phyloP scores from a whole-genome alignment of 2,329 filamentous ascomycete genomes.

The Biscogniauxia mediterranea region DNA sequence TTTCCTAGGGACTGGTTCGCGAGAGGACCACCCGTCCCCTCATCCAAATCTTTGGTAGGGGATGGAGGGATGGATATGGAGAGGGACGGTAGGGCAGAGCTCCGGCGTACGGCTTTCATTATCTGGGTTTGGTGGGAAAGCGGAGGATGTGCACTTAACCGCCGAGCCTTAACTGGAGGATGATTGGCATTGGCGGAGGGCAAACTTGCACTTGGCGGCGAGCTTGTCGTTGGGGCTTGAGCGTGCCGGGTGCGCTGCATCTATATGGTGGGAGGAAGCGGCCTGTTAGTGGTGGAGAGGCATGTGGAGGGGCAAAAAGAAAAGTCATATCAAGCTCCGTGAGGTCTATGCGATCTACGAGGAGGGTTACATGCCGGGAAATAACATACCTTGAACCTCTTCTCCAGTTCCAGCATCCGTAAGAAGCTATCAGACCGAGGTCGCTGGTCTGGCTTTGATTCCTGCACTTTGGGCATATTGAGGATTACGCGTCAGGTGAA shows the following conservation, averaged over 20 bases:
- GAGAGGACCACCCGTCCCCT: constrained; percentile 17
- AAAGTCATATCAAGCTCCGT: constrained; percentile 7
- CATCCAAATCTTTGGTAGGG: constrained; percentile 21
- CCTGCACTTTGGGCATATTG: constrained; percentile 34
- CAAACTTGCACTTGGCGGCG: constrained; percentile 29
- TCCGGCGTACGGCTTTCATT: constrained; percentile 34
- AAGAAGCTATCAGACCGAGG: constrained; percentile 50
- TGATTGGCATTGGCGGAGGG: constrained; percentile 28
- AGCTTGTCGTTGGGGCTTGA: constrained; percentile 27
- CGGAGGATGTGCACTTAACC: constrained; percentile 32
- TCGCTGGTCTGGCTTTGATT: constrained; percentile 24
- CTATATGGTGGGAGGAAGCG: constrained; percentile 33
- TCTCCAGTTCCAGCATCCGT: constrained; percentile 60
- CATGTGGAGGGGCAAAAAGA: constrained; percentile 22
- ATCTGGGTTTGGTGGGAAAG: constrained; percentile 34
- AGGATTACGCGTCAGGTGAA: constrained; percentile 30
- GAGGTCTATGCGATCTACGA: constrained; percentile 10
- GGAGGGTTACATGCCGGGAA: constrained; percentile 31
- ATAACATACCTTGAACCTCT: constrained; percentile 53
- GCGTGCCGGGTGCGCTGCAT: constrained; percentile 37
- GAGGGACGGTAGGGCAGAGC: constrained; percentile 31
- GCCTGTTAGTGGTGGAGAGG: constrained; percentile 27
- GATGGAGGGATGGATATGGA: constrained; percentile 33
- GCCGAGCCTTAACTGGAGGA: constrained; percentile 32
- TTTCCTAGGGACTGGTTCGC: constrained; percentile 20